Base-by-base conservation (phyloP, 2,329 filamentous ascomycete species). In the Colletotrichum cereale region DNA sequence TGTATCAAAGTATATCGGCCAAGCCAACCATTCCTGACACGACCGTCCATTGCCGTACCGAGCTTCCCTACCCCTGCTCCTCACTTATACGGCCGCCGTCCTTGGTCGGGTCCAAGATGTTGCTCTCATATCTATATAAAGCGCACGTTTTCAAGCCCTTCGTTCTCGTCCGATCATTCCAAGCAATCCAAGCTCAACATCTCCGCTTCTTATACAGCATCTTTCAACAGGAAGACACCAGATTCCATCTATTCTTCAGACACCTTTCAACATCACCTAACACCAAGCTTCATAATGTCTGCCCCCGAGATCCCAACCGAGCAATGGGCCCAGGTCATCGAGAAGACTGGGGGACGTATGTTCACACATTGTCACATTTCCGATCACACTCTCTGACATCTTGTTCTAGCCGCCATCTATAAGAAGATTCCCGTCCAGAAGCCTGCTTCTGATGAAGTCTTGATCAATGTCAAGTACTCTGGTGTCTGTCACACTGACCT, bases 301-400 rank as follows among this genome's bases (percentile, higher is more conserved):
- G 53, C 58, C n/a, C 65, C 65, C 26, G 65, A 72, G 44, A 67
- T 98, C 78, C 96, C 96, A 71, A 89, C 87, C 62, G 91, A 91
- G 82, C 96, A 98, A 86, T 97, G 92, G 94, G 96, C 96, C 62
- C 93, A 96, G 84, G 93, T 98, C 76, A 87, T 96, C 77, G 93
- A 97, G 83, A 89, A 94, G 87, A 91, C 88, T 68, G 94, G 93
- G 76, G 91, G 91, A 67, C 89, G 91, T 86, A 86, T 78, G 88
- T 85, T 29, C 12, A 16, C 67, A 36, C 52, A 3, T 16, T 29
- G 3, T 6, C 21, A 18, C 47, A 24, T 40, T 56, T 10, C 26
- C 62, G 24, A 40, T 29, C 44, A 63, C 50, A 67, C 40, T 70
- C 67, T 66, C 38, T 73, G 60, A 72, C 57, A 61, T 36, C 26